Evolutionary conservation across 495 filamentous ascomycete genomes (phyloP), one percentile per base, ranked within the genome.

Genomic region (Entonaema liquescens): DNA sequence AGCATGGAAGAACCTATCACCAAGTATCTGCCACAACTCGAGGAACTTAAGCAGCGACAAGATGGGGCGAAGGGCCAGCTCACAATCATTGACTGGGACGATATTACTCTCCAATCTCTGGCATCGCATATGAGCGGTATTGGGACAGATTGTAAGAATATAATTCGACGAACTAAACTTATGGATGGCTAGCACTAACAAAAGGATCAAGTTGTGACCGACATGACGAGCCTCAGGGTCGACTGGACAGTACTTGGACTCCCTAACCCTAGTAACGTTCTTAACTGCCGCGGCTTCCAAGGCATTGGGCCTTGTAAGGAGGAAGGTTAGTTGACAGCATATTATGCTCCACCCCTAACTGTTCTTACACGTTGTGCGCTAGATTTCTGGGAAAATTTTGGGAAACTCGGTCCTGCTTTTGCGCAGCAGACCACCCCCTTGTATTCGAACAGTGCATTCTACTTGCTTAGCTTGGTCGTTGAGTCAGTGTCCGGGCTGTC

Each of bases 61-160:
- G 52, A 38, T 35, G 25, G 49, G 25, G 25, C 55, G 23, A 19
- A 13, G 58, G 44, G 55, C 29, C 33, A 50, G 5, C 72, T 78
- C 15, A 65, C 76, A 21, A 66, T 65, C 23, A 70, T 83, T 21
- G 70, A 74, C 11, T 88, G 84, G 86, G 74, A 83, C 3, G 80
- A 86, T n/a, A 66, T 87, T 19, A 87, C 83, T 0, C 62, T 87
- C 15, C 76, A 80, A 13, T 76, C 81, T 25, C 68, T 86, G 21
- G 80, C 80, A 1, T 80, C 78, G 42, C 84, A 86, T 47, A 70
- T 81, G 55, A 62, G 83, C 23, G 84, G 81, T 1, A 78, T 84
- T 21, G 75, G 31, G 21, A 21, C 62, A 26, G 68, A 71, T 35
- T 13, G 62, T 71, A 54, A 67, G 57, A 15, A 33, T 33, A 8